Conservation (phyloP, 257 asterid species). For the Haberlea rhodopensis region DNA sequence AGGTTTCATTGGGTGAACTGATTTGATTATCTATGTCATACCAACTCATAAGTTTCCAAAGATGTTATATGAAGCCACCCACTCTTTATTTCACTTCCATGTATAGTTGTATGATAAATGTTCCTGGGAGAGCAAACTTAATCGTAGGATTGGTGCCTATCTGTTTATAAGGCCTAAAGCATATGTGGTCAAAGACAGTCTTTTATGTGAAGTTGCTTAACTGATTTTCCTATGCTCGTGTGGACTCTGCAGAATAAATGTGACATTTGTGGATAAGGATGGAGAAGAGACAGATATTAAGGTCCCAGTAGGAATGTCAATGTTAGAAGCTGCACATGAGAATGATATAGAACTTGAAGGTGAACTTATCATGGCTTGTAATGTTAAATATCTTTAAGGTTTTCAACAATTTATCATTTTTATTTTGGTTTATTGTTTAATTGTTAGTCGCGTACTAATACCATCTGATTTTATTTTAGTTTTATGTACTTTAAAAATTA, state of each 20-base stretch:
- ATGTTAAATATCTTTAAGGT: not conserved
- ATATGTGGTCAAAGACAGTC: constrained; percentile 18
- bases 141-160: not conserved
- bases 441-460: not conserved
- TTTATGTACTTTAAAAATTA: not conserved
- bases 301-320: constrained; percentile 85
- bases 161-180: not conserved
- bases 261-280: constrained; percentile 76
- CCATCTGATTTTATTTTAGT: constrained; percentile 1
- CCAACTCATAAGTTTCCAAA: too few species aligned
- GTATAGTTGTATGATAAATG: not conserved
- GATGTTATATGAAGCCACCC: not conserved
- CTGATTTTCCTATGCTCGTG: not conserved
- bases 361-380: constrained; percentile 24
- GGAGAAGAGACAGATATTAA: constrained; percentile 72
- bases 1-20: too few species aligned
- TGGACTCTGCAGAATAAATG: constrained; percentile 60
- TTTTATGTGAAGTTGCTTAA: not conserved
- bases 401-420: too few species aligned
- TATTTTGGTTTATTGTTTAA: constrained; percentile 1
- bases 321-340: constrained; percentile 93
- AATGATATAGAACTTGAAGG: constrained; percentile 95
- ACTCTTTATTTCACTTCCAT: not conserved
- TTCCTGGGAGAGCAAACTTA: not conserved
- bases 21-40: too few species aligned